phyloP scores from a whole-genome alignment of 306 rosid species.

The Rubus idaeus region DNA sequence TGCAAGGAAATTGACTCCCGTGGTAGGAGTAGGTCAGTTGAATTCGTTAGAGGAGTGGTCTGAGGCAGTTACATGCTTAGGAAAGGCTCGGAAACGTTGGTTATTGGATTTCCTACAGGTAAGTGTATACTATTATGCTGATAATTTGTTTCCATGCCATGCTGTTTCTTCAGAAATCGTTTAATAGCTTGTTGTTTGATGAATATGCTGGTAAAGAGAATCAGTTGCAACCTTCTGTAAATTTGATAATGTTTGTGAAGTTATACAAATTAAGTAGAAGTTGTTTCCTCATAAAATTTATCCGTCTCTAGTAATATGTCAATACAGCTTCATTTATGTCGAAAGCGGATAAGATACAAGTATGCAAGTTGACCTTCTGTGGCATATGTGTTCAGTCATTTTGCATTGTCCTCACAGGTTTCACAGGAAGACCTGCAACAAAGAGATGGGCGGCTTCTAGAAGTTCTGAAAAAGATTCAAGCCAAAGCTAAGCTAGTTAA shows the following conservation, averaged over 20 bases:
- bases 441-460: slow-evolving; percentile 35
- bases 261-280: slow-evolving; percentile 4
- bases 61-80: slow-evolving; percentile 72
- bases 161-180: background rate
- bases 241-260: background rate
- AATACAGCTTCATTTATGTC: background rate
- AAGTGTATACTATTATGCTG: slow-evolving; percentile 16
- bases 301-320: background rate
- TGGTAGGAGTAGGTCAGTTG: slow-evolving; percentile 24
- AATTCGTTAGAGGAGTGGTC: slow-evolving; percentile 63
- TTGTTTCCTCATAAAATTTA: background rate
- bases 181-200: background rate
- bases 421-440: slow-evolving; percentile 51
- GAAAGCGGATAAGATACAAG: background rate
- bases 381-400: background rate
- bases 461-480: slow-evolving; percentile 57
- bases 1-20: slow-evolving; percentile 28
- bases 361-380: background rate
- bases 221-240: background rate
- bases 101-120: slow-evolving; percentile 72
- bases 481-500: slow-evolving; percentile 70
- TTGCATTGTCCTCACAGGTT: slow-evolving; percentile 42
- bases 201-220: background rate
- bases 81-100: slow-evolving; percentile 77
- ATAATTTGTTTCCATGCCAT: background rate